These are phyloP conservation scores for Aspergillus pseudoglaucus DNA, from an alignment of 2,329 filamentous ascomycete genomes.

Conservation along the genomic window DNA sequence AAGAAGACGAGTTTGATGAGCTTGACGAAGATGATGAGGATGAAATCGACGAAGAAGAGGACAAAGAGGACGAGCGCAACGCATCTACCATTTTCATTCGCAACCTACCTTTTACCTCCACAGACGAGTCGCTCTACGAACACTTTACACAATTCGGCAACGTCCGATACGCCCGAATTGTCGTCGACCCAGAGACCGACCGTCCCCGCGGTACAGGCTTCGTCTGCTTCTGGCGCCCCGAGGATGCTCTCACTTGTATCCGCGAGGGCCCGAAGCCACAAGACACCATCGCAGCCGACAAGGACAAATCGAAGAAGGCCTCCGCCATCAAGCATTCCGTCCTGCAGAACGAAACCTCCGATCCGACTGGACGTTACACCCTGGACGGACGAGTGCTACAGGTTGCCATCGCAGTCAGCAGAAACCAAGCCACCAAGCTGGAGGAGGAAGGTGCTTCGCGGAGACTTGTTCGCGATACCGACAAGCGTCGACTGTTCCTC, in stretches of 20 bases:
- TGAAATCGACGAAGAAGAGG: slow-evolving; percentile 40
- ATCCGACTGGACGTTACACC: slow-evolving; percentile 79
- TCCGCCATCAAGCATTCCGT: slow-evolving; percentile 67
- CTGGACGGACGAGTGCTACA: slow-evolving; percentile 83
- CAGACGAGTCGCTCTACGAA: slow-evolving; percentile 72
- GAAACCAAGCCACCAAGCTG: slow-evolving; percentile 69
- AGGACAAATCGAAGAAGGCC: slow-evolving; percentile 32
- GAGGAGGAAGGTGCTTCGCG: slow-evolving; percentile 60
- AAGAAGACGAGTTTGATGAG: slow-evolving; percentile 38
- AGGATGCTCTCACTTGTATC: slow-evolving; percentile 71
- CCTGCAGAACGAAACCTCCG: slow-evolving; percentile 76
- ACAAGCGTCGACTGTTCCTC: slow-evolving; percentile 85
- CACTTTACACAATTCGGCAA: slow-evolving; percentile 85
- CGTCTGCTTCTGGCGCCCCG: slow-evolving; percentile 77
- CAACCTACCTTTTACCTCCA: slow-evolving; percentile 84
- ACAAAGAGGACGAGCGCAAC: slow-evolving; percentile 49
- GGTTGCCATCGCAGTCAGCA: slow-evolving; percentile 76
- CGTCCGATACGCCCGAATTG: slow-evolving; percentile 85
- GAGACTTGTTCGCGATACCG: slow-evolving; percentile 65
- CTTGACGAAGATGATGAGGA: slow-evolving; percentile 38
- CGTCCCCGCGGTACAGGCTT: slow-evolving; percentile 89
- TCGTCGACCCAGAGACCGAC: slow-evolving; percentile 78
- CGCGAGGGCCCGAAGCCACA: slow-evolving; percentile 60
- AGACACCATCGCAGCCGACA: slow-evolving; percentile 36
- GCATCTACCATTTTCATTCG: slow-evolving; percentile 81